phyloP scores from a whole-genome alignment of 2,329 filamentous ascomycete genomes.

The Fusarium keratoplasticum region DNA sequence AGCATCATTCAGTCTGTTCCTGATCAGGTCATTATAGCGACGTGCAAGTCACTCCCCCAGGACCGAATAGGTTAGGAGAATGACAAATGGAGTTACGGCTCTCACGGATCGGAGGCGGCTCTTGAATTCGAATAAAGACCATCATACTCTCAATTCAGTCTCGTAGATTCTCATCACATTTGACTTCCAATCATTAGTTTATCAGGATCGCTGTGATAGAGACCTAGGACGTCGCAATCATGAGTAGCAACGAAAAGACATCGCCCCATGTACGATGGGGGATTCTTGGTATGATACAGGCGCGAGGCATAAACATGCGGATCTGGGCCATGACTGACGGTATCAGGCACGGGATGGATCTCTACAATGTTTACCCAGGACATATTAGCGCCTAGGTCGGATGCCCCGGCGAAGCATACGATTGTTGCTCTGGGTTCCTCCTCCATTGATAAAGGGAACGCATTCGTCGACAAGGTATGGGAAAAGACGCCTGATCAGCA shows the following conservation, averaged over 20 bases:
- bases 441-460: not conserved
- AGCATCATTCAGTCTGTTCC: not conserved
- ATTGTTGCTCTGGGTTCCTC: slow-evolving; percentile 17
- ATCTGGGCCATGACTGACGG: not conserved
- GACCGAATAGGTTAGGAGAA: not conserved
- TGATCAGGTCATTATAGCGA: not conserved
- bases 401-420: slow-evolving; percentile 9
- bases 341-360: slow-evolving; percentile 24
- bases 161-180: not conserved
- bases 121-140: not conserved
- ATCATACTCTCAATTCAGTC: not conserved
- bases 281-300: not conserved
- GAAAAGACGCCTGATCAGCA: not conserved
- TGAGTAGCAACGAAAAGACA: not conserved
- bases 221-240: slow-evolving; percentile 18
- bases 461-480: slow-evolving; percentile 16
- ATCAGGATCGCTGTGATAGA: not conserved
- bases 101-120: not conserved
- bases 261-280: slow-evolving; percentile 19
- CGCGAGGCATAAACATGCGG: not conserved
- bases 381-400: slow-evolving; percentile 2
- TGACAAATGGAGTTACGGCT: not conserved
- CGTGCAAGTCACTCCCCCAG: not conserved
- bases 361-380: slow-evolving; percentile 24
- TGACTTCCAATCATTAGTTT: not conserved